Evolutionary conservation across 75 land plant species (phyloP), one percentile per base, ranked within the genome.

Genomic region (Sequoiadendron giganteum): DNA sequence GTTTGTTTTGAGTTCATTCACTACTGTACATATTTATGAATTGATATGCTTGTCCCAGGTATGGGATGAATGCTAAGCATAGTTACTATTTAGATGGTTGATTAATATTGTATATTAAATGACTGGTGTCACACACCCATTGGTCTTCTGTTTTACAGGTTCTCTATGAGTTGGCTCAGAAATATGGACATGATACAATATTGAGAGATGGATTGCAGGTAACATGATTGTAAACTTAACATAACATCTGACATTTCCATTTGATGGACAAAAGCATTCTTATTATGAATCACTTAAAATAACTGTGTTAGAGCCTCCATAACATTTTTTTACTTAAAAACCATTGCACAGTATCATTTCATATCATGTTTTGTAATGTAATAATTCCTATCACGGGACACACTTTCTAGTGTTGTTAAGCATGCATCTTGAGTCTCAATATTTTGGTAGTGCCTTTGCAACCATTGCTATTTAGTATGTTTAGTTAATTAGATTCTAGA

Each of bases 121-220:
- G 32, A 6, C 1, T 82, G 30, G 30, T 82, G 32, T 42, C 5
- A 49, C 18, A 25, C 36, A 45, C 70, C 9, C 70, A 5, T 86
- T 18, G 30, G 32, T 38, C 10, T 32, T 86, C 21, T 88, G 68
- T 65, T 61, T 70, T 56, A 58, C 90, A 92, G 93, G 93, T 92
- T 68, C 79, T 92, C 11, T 89, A 91, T 28, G 93, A 92, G 76
- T 85, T 92, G 85, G 86, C 78, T 77, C 86, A 89, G 77, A 91
- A 86, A 78, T 92, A 92, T 91, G 92, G 92, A 85, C 79, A 81
- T 36, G 87, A 89, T 79, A 85, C 85, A 54, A 87, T 92, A 49
- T 89, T 87, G 36, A 88, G 52, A 48, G 90, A 87, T 45, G 93
- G 93, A 30, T 86, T 89, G 48, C 84, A 92, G 92, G 93, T 91